phyloP scores from a whole-genome alignment of 2,329 filamentous ascomycete species.

The Phialemonium atrogriseum region DNA sequence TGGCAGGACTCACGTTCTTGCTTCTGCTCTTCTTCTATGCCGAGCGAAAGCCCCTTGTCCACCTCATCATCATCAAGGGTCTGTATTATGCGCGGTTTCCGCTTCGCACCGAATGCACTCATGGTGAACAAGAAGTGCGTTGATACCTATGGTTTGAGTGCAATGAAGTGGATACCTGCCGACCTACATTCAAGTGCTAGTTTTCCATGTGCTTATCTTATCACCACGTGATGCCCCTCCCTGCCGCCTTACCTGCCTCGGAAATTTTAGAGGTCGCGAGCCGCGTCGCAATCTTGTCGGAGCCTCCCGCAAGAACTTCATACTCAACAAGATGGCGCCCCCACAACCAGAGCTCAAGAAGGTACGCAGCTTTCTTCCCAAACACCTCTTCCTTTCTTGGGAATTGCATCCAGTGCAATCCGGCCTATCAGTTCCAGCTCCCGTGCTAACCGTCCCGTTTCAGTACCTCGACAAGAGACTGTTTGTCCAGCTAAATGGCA shows the following conservation, averaged over 20 bases:
- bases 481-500: slow-evolving; percentile 96
- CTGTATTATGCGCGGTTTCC: slow-evolving; percentile 72
- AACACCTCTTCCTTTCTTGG: neutral
- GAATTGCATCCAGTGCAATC: too few relatives aligned
- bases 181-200: slow-evolving; percentile 1
- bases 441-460: slow-evolving; percentile 8
- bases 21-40: slow-evolving; percentile 15
- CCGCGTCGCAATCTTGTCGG: slow-evolving; percentile 1
- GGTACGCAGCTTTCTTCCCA: slow-evolving; percentile 38
- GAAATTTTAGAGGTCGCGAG: slow-evolving; percentile 6
- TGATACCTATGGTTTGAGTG: neutral
- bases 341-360: slow-evolving; percentile 99
- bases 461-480: slow-evolving; percentile 99
- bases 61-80: slow-evolving; percentile 57
- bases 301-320: neutral
- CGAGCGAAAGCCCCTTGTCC: slow-evolving; percentile 9
- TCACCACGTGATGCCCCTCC: slow-evolving; percentile 36
- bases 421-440: neutral
- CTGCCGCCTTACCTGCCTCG: slow-evolving; percentile 16
- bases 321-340: slow-evolving; percentile 72
- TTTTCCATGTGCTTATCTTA: slow-evolving; percentile 28
- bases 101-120: slow-evolving; percentile 47
- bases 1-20: slow-evolving; percentile 28
- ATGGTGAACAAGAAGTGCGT: slow-evolving; percentile 22
- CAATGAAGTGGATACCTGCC: neutral